Evolutionary conservation across 768 basidiomycete genomes (phyloP).

Genomic region (Tephrocybe sp.): DNA sequence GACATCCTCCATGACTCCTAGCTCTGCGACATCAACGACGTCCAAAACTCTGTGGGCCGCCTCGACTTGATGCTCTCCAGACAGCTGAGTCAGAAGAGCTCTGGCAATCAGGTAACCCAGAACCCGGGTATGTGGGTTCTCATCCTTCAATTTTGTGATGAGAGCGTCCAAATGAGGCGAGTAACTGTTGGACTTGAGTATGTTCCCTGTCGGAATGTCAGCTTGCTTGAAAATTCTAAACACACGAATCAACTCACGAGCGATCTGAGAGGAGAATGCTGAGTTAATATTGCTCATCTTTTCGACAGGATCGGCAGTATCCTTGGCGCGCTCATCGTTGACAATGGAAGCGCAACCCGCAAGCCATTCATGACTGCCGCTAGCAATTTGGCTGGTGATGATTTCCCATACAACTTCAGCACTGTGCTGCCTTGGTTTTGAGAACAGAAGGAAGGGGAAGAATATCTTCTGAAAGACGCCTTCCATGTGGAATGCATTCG

Average conservation of each 20-base stretch:
- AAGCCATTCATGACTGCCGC: slow-evolving; percentile 44
- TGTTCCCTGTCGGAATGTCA: slow-evolving; percentile 50
- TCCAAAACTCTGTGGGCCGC: slow-evolving; percentile 49
- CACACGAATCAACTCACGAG: slow-evolving; percentile 43
- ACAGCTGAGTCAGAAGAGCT: slow-evolving; percentile 54
- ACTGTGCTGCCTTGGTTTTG: slow-evolving; percentile 69
- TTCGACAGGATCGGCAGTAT: slow-evolving; percentile 32
- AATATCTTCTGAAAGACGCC: slow-evolving; percentile 52
- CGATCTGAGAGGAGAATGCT: slow-evolving; percentile 58
- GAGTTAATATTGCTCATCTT: slow-evolving; percentile 55
- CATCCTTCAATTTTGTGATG: slow-evolving; percentile 48
- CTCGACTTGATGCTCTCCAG: slow-evolving; percentile 59
- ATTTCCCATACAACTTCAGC: slow-evolving; percentile 71
- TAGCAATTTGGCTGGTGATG: slow-evolving; percentile 29
- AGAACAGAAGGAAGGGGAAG: slow-evolving; percentile 75
- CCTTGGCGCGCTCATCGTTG: slow-evolving; percentile 30
- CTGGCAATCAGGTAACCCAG: slow-evolving; percentile 65
- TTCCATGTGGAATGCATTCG: slow-evolving; percentile 24
- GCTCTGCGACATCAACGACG: slow-evolving; percentile 42
- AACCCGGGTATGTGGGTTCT: slow-evolving; percentile 50
- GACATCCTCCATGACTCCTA: slow-evolving; percentile 47
- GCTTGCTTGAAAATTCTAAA: slow-evolving; percentile 13
- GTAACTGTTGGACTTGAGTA: slow-evolving; percentile 50
- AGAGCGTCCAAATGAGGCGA: slow-evolving; percentile 46
- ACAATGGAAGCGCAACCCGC: slow-evolving; percentile 53